These are phyloP conservation scores for Halenospora varia DNA, from an alignment of 495 filamentous ascomycete genomes.

Conservation along the genomic window DNA sequence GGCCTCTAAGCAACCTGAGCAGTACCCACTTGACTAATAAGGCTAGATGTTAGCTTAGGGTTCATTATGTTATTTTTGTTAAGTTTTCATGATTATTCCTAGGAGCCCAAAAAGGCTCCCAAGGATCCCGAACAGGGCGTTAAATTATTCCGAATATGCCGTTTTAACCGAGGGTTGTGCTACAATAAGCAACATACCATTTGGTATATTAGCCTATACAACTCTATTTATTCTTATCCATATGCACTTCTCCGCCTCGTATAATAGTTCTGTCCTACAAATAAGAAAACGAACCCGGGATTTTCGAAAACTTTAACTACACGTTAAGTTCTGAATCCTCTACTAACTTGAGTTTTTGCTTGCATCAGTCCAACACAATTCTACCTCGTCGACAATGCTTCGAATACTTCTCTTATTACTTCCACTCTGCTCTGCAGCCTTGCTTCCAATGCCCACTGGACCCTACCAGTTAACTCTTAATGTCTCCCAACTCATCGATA, in stretches of 20 bases:
- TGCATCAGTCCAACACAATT: not conserved
- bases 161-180: not conserved
- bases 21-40: constrained; percentile 1
- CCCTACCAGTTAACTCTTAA: constrained; percentile 25
- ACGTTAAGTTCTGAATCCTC: not conserved
- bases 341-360: not conserved
- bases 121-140: not conserved
- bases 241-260: not conserved
- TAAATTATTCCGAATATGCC: not conserved
- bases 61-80: not conserved
- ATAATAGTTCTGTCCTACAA: not conserved
- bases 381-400: not conserved
- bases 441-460: constrained; percentile 17
- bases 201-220: not conserved
- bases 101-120: not conserved
- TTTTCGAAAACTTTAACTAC: not conserved
- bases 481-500: constrained; percentile 29
- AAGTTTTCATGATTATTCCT: not conserved
- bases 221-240: not conserved
- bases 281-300: not conserved
- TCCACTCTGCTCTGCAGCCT: too few species aligned
- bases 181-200: not conserved
- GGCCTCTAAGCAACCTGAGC: constrained; percentile 14
- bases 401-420: too few species aligned
- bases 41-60: not conserved